These are phyloP conservation scores for Periconia sp. DNA, from an alignment of 2,329 filamentous ascomycete species.

Conservation along the genomic window DNA sequence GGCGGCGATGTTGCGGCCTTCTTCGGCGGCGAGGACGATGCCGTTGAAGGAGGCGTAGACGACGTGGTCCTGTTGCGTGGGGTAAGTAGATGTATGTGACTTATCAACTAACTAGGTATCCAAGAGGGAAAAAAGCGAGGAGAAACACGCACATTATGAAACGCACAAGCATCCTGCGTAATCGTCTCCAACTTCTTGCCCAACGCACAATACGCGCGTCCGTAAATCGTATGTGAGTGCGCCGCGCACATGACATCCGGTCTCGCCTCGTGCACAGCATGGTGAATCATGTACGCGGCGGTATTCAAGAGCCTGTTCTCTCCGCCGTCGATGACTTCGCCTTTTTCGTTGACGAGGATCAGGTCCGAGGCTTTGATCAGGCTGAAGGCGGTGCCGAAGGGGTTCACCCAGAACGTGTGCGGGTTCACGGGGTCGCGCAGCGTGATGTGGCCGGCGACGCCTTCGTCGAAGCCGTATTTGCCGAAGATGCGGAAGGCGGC, in stretches of 20 bases:
- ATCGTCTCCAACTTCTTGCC: constrained; percentile 62
- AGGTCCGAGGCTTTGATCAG: constrained; percentile 66
- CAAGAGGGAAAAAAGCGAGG: too few relatives aligned
- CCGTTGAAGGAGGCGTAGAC: constrained; percentile 58
- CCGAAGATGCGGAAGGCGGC: constrained; percentile 44
- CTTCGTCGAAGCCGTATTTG: constrained; percentile 44
- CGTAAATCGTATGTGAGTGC: constrained; percentile 61
- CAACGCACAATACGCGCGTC: constrained; percentile 63
- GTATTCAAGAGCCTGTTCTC: constrained; percentile 38
- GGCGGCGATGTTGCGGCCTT: constrained; percentile 55
- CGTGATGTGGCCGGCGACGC: constrained; percentile 65
- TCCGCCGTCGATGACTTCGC: constrained; percentile 66
- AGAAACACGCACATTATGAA: constrained; percentile 44
- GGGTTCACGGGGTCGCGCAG: constrained; percentile 62
- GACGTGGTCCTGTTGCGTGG: constrained; percentile 51
- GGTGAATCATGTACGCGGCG: constrained; percentile 62
- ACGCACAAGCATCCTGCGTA: constrained; percentile 60
- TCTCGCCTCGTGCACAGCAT: constrained; percentile 60
- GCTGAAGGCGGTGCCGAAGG: constrained; percentile 64
- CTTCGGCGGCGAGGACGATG: constrained; percentile 55
- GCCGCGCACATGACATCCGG: constrained; percentile 62
- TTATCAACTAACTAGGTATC: background rate
- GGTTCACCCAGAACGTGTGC: constrained; percentile 67
- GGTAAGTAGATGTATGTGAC: background rate
- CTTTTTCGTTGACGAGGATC: constrained; percentile 65